Evolutionary conservation across 1,139 yeast genomes (phyloP).

Genomic region (Nematodospora anomalae): DNA sequence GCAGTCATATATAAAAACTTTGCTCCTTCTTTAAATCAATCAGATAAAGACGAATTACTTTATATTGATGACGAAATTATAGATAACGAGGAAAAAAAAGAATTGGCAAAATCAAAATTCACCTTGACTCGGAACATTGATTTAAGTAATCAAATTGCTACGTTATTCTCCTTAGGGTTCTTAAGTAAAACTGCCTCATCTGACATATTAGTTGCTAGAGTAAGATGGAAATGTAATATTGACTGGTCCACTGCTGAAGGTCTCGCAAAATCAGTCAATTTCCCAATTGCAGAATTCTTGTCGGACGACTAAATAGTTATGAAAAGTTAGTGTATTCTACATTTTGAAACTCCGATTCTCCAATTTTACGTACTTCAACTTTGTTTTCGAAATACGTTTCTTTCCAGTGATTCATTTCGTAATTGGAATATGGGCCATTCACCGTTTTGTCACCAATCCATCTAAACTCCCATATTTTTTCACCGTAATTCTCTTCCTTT

Average conservation of each 20-base stretch:
- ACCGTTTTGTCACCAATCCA: slow-evolving; percentile 54
- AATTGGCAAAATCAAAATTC: slow-evolving; percentile 33
- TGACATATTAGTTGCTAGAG: slow-evolving; percentile 61
- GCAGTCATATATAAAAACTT: slow-evolving; percentile 54
- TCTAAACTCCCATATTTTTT: slow-evolving; percentile 57
- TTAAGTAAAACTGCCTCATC: slow-evolving; percentile 48
- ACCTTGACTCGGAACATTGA: slow-evolving; percentile 45
- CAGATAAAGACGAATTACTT: slow-evolving; percentile 26
- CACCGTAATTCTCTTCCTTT: slow-evolving; percentile 24
- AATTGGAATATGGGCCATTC: slow-evolving; percentile 59
- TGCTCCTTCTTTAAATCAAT: slow-evolving; percentile 29
- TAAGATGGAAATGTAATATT: slow-evolving; percentile 65
- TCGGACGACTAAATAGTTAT: slow-evolving; percentile 20
- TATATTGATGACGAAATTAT: slow-evolving; percentile 30
- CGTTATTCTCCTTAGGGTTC: slow-evolving; percentile 55
- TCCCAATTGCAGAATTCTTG: slow-evolving; percentile 55
- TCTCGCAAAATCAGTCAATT: slow-evolving; percentile 53
- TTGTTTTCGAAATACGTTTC: slow-evolving; percentile 53
- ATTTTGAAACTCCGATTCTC: slow-evolving; percentile 28
- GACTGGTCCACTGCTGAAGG: slow-evolving; percentile 51
- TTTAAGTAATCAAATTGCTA: slow-evolving; percentile 59
- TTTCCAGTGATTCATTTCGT: slow-evolving; percentile 63
- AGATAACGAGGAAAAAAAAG: slow-evolving; percentile 31
- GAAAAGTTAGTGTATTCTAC: slow-evolving; percentile 25
- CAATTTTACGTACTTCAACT: slow-evolving; percentile 44